Evolutionary conservation across 306 rosid species (phyloP), one percentile per base, ranked within the genome.

Genomic region (Prunus fruticosa): DNA sequence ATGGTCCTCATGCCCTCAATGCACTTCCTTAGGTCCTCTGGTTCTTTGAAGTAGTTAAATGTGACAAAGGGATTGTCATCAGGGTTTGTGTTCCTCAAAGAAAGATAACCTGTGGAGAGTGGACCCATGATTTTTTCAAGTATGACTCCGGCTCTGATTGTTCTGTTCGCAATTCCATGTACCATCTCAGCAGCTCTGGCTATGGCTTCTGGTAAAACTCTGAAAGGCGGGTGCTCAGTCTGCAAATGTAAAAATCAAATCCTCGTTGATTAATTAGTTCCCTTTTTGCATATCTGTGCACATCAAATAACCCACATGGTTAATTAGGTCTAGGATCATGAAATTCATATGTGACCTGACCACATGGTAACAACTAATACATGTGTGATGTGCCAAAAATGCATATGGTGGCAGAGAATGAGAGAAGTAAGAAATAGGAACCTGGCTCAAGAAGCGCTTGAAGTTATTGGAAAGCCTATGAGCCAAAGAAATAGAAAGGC

Each of bases 1-100:
- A 93, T 65, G 60, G 88, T 84, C 66, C 34, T 82, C 97, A 90
- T 84, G 52, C 97, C 97, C 76, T 83, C 71, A 50, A 90, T 91
- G 68, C 93, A 90, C 80, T 46, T 82, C 63, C 64, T 76, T 5
- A 90, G 67, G 78, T 93, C 96, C 62, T 89, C 86, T 79, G 87
- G 91, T 47, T 90, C 96, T 69, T 90, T 73, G 82, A 90, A 93
- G 75, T 90, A 89, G 86, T 90, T 93, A 11, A 92, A 92, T 54
- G 91, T 90, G 66, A 93, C 91, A 57, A 76, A 54, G 2, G 97
- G 91, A 19, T 91, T 93, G 78, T 86, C 88, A 51, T 75, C 75
- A 9, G 93, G 93, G 30, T 88, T 68, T 2, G 86, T 82, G 76
- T 81, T 92, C 52, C 77, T 49, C 10, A 92, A 93, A 47, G 82